A percentile compares a stretch with the other conserved stretches of the same genome.
Conservation (phyloP, 2,329 filamentous ascomycete genomes). For the Paecilomyces sp. region DNA sequence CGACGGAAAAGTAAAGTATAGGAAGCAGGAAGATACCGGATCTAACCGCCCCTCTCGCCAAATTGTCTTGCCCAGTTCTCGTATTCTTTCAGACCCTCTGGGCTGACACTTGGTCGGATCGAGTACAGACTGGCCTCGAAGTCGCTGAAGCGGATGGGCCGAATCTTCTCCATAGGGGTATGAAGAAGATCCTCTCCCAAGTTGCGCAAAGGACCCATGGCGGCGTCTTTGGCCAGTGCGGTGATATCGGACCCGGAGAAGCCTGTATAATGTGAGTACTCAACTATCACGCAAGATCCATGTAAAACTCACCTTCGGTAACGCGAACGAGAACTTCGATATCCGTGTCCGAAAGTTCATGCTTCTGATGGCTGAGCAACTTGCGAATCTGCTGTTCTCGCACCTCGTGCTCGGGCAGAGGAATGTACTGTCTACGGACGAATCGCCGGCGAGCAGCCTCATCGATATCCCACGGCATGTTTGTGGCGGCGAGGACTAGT, state of each 20-base stretch:
- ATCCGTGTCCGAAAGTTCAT: constrained; percentile 64
- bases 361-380: constrained; percentile 79
- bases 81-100: constrained; percentile 75
- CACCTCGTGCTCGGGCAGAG: constrained; percentile 78
- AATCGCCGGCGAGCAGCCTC: constrained; percentile 88
- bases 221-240: constrained; percentile 91
- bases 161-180: constrained; percentile 91
- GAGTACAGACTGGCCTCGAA: constrained; percentile 77
- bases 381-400: constrained; percentile 71
- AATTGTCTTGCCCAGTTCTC: constrained; percentile 93
- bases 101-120: constrained; percentile 85
- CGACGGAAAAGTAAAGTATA: background rate
- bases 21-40: background rate
- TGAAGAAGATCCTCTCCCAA: constrained; percentile 82
- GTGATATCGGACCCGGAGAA: constrained; percentile 98
- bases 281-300: background rate
- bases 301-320: constrained; percentile 64
- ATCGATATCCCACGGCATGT: constrained; percentile 95
- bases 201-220: constrained; percentile 89
- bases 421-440: constrained; percentile 91
- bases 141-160: constrained; percentile 74
- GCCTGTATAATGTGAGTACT: constrained; percentile 49
- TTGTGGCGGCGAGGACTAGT: constrained; percentile 88
- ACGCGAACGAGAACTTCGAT: constrained; percentile 66
- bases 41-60: constrained; percentile 76